phyloP scores from a whole-genome alignment of 2,329 filamentous ascomycete genomes.

The Pseudopithomyces maydicus region DNA sequence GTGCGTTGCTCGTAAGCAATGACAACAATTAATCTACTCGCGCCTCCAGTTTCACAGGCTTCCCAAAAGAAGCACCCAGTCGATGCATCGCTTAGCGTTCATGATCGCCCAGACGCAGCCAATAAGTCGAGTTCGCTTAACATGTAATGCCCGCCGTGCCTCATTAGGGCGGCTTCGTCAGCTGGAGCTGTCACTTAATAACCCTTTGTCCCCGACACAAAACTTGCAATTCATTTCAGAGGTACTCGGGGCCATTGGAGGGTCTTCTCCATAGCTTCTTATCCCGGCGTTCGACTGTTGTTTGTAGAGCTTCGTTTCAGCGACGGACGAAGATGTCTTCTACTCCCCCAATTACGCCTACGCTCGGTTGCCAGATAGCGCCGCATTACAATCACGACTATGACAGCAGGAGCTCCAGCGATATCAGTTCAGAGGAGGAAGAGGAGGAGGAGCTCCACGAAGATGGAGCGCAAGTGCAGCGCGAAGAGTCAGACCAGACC shows the following conservation, averaged over 20 bases:
- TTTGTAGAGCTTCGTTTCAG: too few species aligned
- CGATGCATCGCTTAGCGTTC: background rate
- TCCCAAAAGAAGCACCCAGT: background rate
- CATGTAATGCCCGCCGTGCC: background rate
- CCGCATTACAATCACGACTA: conserved; percentile 26
- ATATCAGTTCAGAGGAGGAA: conserved; percentile 1
- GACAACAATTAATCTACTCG: background rate
- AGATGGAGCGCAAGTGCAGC: conserved; percentile 5
- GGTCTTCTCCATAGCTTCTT: background rate
- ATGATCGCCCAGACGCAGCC: background rate
- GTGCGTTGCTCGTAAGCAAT: too few species aligned
- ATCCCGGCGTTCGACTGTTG: too few species aligned
- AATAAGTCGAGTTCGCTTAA: background rate
- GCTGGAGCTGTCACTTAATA: background rate
- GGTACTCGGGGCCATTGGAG: background rate
- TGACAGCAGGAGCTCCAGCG: conserved; percentile 14
- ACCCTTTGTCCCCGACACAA: background rate
- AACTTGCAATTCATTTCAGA: too few species aligned
- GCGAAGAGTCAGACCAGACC: background rate
- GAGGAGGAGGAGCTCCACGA: conserved; percentile 4
- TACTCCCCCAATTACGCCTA: conserved; percentile 8
- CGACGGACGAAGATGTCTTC: conserved; percentile 16
- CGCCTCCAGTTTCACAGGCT: background rate
- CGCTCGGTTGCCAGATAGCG: conserved; percentile 34
- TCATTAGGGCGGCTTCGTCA: background rate